Conservation (phyloP, 2,329 filamentous ascomycete species). For the Cladosporium phlei region DNA sequence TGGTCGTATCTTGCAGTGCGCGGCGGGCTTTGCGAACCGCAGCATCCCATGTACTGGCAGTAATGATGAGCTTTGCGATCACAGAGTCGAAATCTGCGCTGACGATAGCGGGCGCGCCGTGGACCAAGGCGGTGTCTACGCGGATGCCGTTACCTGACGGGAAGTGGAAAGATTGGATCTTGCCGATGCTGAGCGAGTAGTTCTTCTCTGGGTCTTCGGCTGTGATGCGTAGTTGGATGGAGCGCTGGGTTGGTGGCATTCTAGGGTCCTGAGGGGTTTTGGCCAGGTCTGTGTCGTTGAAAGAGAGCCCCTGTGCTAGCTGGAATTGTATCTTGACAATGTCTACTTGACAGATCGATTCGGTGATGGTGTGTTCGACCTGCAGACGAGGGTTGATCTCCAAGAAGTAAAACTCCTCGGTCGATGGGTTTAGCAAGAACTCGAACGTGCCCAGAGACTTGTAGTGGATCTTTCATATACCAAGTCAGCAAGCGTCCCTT, state of each 20-base stretch:
- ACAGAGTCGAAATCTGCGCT: conserved; percentile 56
- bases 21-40: conserved; percentile 50
- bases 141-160: conserved; percentile 55
- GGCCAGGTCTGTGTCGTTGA: conserved; percentile 16
- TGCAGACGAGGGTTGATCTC: conserved; percentile 59
- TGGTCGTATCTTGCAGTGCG: conserved; percentile 51
- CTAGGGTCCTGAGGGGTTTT: conserved; percentile 35
- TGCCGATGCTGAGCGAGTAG: conserved; percentile 58
- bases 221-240: conserved; percentile 55
- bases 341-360: conserved; percentile 51
- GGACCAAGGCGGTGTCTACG: conserved; percentile 53
- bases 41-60: conserved; percentile 49
- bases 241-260: conserved; percentile 37
- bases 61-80: conserved; percentile 56
- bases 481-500: neutral
- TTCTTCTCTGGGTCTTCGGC: conserved; percentile 51
- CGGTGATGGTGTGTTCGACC: conserved; percentile 60
- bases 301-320: conserved; percentile 45
- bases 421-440: conserved; percentile 53
- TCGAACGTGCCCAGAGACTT: conserved; percentile 60
- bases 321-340: conserved; percentile 53
- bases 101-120: conserved; percentile 40
- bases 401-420: conserved; percentile 52
- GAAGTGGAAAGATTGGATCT: conserved; percentile 51
- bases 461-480: conserved; percentile 45